Evolutionary conservation across 139 green algal species (phyloP), one percentile per base, ranked within the genome.

Genomic region (Haematococcus lacustris): DNA sequence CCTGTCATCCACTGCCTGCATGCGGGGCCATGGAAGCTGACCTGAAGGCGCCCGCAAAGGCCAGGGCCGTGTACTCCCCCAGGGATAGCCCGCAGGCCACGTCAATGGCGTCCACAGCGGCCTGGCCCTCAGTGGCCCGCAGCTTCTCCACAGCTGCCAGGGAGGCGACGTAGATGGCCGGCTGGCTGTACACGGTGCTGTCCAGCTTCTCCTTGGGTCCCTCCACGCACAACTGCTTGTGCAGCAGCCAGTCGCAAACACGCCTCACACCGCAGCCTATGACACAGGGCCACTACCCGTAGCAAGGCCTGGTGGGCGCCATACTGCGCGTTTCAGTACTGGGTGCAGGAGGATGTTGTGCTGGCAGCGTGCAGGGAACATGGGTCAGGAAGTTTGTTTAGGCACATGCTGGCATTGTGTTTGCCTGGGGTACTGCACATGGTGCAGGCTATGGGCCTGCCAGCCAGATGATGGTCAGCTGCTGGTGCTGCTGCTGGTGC

Each of bases 51-150:
- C 86, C 91, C 7, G 93, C 93, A 74, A 97, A 99, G 1, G 91
- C 81, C 30, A 99, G 89, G 1, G 96, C 96, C 21, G 95, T 99
- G 89, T 99, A 98, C 86, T 99, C 96, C 3, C 96, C 95, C 57
- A 98, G 86, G 38, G 80, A 92, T 30, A 98, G 88, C 4, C 96
- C 96, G 9, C 68, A 72, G 0, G 90, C 79, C 25, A 98, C 95
- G 74, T 98, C 89, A 34, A 88, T 86, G 9, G 73, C 70, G 40
- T 93, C 83, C 9, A 97, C 81, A 9, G 88, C 83, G 0, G 86
- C 94, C 71, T 88, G 79, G 34, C 86, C 90, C 70, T 97, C 88
- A 25, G 78, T 85, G 30, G 82, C 78, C 4, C 80, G 85, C 69
- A 99, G 84, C 86, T 97, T 94, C 88, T 99, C 95, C 47, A 99